Percentiles rank a stretch among this genome's conserved stretches.
These are phyloP conservation scores for Ramaria sp. DNA, from an alignment of 768 basidiomycete genomes.

Conservation along the genomic window DNA sequence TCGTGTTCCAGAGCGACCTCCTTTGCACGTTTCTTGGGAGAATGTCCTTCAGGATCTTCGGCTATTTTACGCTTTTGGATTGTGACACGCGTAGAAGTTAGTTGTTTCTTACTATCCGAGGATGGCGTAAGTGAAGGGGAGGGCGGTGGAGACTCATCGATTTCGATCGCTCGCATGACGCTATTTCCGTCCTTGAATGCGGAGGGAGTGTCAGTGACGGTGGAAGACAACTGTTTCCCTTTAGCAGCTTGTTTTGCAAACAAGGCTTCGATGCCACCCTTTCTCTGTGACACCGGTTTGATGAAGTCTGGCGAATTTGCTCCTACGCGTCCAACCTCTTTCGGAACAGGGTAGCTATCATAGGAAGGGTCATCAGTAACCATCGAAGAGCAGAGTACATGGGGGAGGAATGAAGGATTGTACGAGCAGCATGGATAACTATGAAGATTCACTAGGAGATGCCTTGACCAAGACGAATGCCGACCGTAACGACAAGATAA, in stretches of 20 bases:
- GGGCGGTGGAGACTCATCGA: not conserved
- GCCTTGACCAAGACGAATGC: not conserved
- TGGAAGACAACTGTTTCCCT: not conserved
- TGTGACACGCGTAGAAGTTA: not conserved
- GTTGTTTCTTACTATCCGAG: not conserved
- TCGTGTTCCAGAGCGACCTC: too few relatives aligned
- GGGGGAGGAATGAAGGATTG: not conserved
- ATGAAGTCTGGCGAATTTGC: slow-evolving; percentile 75
- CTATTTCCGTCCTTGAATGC: not conserved
- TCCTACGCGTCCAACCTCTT: slow-evolving; percentile 86
- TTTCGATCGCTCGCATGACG: not conserved
- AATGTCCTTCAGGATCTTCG: not conserved
- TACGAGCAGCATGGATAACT: not conserved
- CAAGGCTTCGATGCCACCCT: slow-evolving; percentile 80
- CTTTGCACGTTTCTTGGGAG: too few relatives aligned
- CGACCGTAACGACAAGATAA: not conserved
- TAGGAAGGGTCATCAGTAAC: not conserved
- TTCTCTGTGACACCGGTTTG: slow-evolving; percentile 63
- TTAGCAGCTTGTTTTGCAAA: slow-evolving; percentile 49
- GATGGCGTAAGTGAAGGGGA: too few relatives aligned
- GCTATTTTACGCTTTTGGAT: not conserved
- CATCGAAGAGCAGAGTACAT: not conserved
- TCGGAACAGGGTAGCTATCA: slow-evolving; percentile 73
- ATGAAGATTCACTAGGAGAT: not conserved
- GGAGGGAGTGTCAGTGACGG: not conserved